Base-by-base conservation (phyloP, 352 stramenopile species). In the Pseudoperonospora humuli region DNA sequence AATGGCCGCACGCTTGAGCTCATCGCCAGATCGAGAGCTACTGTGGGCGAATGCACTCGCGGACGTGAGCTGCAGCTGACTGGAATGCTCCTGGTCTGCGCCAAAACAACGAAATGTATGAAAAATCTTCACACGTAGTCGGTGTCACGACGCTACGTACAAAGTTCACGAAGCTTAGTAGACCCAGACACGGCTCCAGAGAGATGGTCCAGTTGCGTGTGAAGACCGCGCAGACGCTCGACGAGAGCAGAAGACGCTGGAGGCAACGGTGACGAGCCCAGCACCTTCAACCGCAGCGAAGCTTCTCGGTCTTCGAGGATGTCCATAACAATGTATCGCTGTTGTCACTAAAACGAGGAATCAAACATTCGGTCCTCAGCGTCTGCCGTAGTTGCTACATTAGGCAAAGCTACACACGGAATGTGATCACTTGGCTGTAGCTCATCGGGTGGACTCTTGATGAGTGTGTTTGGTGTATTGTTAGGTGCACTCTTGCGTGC, bases 1-100 rank as follows among this genome's bases (percentile, higher is more conserved):
- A 47, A 86, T 76, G 21, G 72, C 54, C 7, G 74, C 74, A 36
- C 74, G 68, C 45, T 86, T 73, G 41, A 86, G 58, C 39, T 78
- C 66, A 18, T 83, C 64, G 1, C 64, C 55, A 0, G 47, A 14
- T 25, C 37, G 40, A 3, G 63, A 49, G 19, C 48, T 58, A 10
- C 25, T 40, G 23, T 59, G 44, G 2, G 49, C 37, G 7, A 75
- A 49, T 4, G 42, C n/a, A 19, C 29, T 64, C 0, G 42, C 57
- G n/a, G 52, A 61, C 19, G 61, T 47, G 18, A 82, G 45, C 39
- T 75, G 57, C 3, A 86, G 33, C 1, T 70, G 52, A 7, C 38
- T 36, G 10, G 43, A 34, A 29, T 70, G 57, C 20, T 61, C 64
- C 24, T 67, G 35, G 29, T 85, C 73, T 85, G 24, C 4, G 26